A percentile compares a stretch with the other conserved stretches of the same genome.
These are phyloP conservation scores for Pyropia yezoensis DNA, from an alignment of 23 red algal species.

Conservation along the genomic window DNA sequence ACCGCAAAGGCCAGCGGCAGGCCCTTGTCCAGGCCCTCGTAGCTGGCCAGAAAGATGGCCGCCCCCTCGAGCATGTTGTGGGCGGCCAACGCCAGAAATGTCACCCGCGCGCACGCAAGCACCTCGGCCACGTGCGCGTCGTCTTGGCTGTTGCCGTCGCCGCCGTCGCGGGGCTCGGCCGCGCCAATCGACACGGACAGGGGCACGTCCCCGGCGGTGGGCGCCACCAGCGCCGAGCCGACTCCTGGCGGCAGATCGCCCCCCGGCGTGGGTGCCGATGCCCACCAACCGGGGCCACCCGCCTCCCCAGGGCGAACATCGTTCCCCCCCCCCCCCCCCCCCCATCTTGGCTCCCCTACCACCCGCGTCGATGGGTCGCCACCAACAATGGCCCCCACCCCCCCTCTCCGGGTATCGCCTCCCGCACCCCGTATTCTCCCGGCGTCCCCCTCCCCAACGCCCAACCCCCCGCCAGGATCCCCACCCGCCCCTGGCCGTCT, in stretches of 20 bases:
- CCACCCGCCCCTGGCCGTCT: not conserved
- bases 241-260: not conserved
- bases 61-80: conserved; percentile 28
- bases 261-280: not conserved
- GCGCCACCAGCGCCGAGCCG: not conserved
- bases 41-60: conserved; percentile 10
- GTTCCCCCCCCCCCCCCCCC: too few species aligned
- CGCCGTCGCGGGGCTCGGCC: not conserved
- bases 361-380: too few species aligned
- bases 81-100: conserved; percentile 1
- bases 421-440: too few species aligned
- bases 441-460: too few species aligned
- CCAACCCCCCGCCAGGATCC: not conserved
- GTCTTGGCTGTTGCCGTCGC: not conserved
- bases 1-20: conserved; percentile 16
- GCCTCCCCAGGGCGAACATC: too few species aligned
- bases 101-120: not conserved
- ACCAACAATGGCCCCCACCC: too few species aligned
- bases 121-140: conserved; percentile 6
- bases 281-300: too few species aligned
- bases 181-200: not conserved
- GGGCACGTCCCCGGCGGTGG: not conserved
- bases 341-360: too few species aligned
- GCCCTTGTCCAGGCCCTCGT: conserved; percentile 17
- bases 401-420: too few species aligned